Conservation (phyloP, 768 basidiomycete species). For the Hemileccinum rubropunctum region DNA sequence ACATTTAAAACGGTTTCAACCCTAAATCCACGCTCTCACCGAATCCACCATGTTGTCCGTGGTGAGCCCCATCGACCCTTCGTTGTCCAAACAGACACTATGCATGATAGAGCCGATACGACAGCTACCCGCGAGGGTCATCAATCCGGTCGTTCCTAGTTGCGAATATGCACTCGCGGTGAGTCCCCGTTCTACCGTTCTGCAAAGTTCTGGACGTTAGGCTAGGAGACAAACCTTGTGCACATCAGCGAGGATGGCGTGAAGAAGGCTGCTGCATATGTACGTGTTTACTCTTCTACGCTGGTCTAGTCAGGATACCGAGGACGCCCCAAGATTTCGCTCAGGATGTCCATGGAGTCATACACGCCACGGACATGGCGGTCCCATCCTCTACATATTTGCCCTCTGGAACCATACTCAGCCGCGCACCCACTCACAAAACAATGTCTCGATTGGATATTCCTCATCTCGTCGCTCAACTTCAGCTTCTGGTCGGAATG, state of each 20-base stretch:
- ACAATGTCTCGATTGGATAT: constrained; percentile 78
- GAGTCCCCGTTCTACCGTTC: constrained; percentile 10
- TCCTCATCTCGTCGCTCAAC: constrained; percentile 81
- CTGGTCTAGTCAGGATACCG: constrained; percentile 3
- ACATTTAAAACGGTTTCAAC: not conserved
- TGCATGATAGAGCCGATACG: not conserved
- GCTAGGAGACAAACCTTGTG: constrained; percentile 59
- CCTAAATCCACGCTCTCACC: not conserved
- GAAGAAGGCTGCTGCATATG: constrained; percentile 62
- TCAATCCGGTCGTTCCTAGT: constrained; percentile 60
- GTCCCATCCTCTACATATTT: constrained; percentile 62
- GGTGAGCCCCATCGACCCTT: constrained; percentile 5
- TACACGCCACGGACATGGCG: constrained; percentile 85
- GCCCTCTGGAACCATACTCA: constrained; percentile 63
- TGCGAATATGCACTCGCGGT: constrained; percentile 61
- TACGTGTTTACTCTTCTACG: constrained; percentile 28
- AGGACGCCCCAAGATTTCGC: constrained; percentile 50
- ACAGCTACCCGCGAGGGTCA: constrained; percentile 6
- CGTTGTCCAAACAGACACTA: not conserved
- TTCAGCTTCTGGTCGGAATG: constrained; percentile 88
- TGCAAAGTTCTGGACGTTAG: not conserved
- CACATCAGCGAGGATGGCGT: constrained; percentile 60
- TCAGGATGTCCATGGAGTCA: constrained; percentile 53
- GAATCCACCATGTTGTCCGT: constrained; percentile 16
- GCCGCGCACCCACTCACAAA: constrained; percentile 51